These are phyloP conservation scores for Colletotrichum gloeosporioides DNA, from an alignment of 2,329 filamentous ascomycete genomes.

Conservation along the genomic window DNA sequence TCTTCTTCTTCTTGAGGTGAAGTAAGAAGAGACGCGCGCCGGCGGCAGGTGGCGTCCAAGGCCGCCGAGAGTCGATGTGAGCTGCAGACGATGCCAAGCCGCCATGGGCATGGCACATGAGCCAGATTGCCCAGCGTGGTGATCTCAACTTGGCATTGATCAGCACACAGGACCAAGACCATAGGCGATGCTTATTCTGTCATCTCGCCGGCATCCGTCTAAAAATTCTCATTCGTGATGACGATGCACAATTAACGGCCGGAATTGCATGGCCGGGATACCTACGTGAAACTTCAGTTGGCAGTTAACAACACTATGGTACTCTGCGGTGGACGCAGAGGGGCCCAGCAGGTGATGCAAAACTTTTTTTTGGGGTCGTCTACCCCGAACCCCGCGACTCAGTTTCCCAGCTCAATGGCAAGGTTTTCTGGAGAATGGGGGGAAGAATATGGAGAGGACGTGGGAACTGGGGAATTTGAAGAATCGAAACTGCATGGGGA, in stretches of 20 bases:
- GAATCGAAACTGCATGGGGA: background rate
- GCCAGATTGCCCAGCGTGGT: background rate
- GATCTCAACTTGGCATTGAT: background rate
- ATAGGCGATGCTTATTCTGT: background rate
- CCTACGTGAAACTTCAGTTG: background rate
- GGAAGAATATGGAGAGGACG: conserved; percentile 4
- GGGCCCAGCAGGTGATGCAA: background rate
- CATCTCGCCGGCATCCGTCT: background rate
- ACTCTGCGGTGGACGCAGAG: background rate
- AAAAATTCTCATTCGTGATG: background rate
- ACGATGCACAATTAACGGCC: background rate
- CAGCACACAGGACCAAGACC: background rate
- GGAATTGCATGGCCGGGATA: background rate
- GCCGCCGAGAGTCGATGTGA: background rate
- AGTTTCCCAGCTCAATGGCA: background rate
- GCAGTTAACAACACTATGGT: background rate
- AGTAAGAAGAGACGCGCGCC: background rate
- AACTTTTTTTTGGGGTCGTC: background rate
- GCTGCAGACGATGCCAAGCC: background rate
- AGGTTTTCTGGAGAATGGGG: conserved; percentile 17
- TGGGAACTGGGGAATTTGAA: background rate
- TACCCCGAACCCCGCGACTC: conserved; percentile 1
- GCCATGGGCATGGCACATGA: background rate
- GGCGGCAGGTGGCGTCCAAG: background rate
- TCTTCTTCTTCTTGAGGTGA: background rate